phyloP scores from a whole-genome alignment of 1,284 basidiomycete species.

The Cystobasidium pallidum region DNA sequence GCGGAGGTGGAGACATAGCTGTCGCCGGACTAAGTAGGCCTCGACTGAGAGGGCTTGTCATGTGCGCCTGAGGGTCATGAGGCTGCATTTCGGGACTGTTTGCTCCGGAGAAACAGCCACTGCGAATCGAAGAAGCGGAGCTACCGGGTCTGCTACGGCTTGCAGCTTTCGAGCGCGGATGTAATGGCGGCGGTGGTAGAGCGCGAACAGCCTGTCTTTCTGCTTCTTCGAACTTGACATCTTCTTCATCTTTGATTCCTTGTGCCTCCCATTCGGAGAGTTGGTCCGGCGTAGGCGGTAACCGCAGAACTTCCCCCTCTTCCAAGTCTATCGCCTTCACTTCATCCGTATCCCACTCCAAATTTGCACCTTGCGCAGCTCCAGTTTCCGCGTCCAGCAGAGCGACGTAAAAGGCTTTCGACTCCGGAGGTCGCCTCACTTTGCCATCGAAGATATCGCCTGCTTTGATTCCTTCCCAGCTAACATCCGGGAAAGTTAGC shows the following conservation, averaged over 20 bases:
- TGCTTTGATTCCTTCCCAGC: conserved; percentile 19
- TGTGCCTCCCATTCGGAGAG: conserved; percentile 56
- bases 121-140: conserved; percentile 16
- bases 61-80: neutral
- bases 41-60: conserved; percentile 12
- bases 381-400: conserved; percentile 62
- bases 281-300: conserved; percentile 59
- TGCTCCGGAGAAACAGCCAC: conserved; percentile 9
- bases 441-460: conserved; percentile 56
- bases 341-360: conserved; percentile 51
- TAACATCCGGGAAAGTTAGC: conserved; percentile 6
- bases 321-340: conserved; percentile 47
- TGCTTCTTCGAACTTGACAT: conserved; percentile 33
- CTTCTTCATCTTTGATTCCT: conserved; percentile 45
- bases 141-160: conserved; percentile 18
- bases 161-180: conserved; percentile 24
- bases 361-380: conserved; percentile 58
- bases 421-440: conserved; percentile 59
- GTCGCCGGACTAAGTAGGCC: neutral
- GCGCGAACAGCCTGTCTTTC: conserved; percentile 22
- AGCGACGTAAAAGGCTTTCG: conserved; percentile 58
- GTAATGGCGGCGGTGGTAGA: conserved; percentile 38
- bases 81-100: conserved; percentile 23
- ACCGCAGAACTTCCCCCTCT: conserved; percentile 59
- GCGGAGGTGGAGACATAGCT: conserved; percentile 20